phyloP scores from a whole-genome alignment of 1,284 basidiomycete genomes.

The Apiotrichum veenhuisii region DNA sequence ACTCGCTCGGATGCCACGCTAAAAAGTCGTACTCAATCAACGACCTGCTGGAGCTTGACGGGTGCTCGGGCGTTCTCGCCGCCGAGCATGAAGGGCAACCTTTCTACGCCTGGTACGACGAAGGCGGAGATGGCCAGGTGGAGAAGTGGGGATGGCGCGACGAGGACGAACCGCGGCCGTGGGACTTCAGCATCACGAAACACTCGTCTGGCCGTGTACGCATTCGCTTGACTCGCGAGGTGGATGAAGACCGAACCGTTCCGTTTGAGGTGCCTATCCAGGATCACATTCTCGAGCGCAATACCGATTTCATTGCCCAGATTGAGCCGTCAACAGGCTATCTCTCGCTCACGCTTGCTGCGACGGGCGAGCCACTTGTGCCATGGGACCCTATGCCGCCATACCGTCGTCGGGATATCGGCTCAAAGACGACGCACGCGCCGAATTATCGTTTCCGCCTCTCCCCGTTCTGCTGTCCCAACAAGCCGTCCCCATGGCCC shows the following conservation, averaged over 20 bases:
- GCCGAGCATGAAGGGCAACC: slow-evolving; percentile 13
- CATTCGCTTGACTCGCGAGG: slow-evolving; percentile 1
- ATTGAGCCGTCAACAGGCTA: slow-evolving; percentile 18
- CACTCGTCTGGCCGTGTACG: slow-evolving; percentile 1
- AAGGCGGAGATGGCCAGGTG: slow-evolving; percentile 3
- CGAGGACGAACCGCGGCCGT: slow-evolving; percentile 21
- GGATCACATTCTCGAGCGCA: not conserved
- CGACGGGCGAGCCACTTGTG: not conserved
- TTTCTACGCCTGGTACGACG: slow-evolving; percentile 14
- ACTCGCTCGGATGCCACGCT: not conserved
- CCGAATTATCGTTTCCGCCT: slow-evolving; percentile 17
- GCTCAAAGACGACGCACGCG: not conserved
- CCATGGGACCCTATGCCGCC: slow-evolving; percentile 9
- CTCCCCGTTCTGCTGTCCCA: slow-evolving; percentile 33
- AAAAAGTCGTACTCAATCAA: slow-evolving; percentile 10
- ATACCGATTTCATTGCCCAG: slow-evolving; percentile 8
- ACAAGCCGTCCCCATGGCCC: slow-evolving; percentile 28
- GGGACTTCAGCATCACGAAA: slow-evolving; percentile 20
- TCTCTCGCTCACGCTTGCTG: slow-evolving; percentile 4
- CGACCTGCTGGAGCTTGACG: slow-evolving; percentile 22
- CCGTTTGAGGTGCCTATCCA: not conserved
- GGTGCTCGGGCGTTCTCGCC: slow-evolving; percentile 23
- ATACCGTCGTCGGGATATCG: not conserved
- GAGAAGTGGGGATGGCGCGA: slow-evolving; percentile 21
- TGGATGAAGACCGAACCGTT: not conserved